Evolutionary conservation across 495 filamentous ascomycete species (phyloP), one percentile per base, ranked within the genome.

Genomic region (Penicillium canariense): DNA sequence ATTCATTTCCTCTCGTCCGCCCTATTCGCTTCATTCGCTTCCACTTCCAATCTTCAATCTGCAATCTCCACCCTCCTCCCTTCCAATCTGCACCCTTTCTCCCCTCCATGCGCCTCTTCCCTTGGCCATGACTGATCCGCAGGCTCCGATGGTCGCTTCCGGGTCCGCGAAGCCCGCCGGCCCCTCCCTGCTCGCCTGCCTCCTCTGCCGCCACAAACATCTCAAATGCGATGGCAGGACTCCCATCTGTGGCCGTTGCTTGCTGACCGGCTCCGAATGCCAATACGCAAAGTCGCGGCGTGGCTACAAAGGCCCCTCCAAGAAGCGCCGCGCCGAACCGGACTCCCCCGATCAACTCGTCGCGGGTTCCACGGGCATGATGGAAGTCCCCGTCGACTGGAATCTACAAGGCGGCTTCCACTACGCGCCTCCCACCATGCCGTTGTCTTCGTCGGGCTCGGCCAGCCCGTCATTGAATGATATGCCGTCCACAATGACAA

Each of bases 171-270:
- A 60, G 54, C 51, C 66, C 50, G 40, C 40, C 5, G 67, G 71
- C 20, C 75, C 74, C 4, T 77, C 74, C 30, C 70, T 77, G 11
- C 59, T 84, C 51, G 80, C 81, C 26, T 84, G 81, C 63, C 71
- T 84, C 27, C 66, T 68, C 34, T 84, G 83, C 58, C 82, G 84
- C 44, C 73, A 77, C 52, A 79, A 84, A 54, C 84, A 87, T 59
- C 81, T 87, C 51, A 78, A 77, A 59, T 78, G 75, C 42, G 75
- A 78, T 62, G 72, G 73, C 5, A 59, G 60, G 20, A 74, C 67
- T 4, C 75, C 75, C 15, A 36, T 70, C 40, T 78, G 75, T 59
- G 62, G 70, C n/a, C 75, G 75, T 25, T 78, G 75, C 46, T 53
- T 52, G 7, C 50, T 65, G 28, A 62, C 62, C 1, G 66, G 68